Evolutionary conservation across 768 basidiomycete genomes (phyloP).

Genomic region (Saitozyma sp.): DNA sequence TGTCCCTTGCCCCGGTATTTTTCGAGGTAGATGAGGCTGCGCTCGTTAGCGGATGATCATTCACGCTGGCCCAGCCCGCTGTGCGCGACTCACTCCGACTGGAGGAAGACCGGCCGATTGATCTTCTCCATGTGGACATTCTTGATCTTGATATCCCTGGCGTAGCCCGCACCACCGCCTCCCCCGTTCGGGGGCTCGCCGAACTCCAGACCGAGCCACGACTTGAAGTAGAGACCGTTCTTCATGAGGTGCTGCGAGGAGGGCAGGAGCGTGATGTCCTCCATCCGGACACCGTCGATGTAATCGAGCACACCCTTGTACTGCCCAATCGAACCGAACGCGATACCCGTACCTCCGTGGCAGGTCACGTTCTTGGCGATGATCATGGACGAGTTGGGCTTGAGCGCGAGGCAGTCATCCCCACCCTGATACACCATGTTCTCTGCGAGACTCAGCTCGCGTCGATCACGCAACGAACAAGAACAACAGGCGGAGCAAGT

Average conservation of each 20-base stretch:
- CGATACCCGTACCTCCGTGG: slow-evolving; percentile 54
- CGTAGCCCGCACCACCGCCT: slow-evolving; percentile 35
- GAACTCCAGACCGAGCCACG: slow-evolving; percentile 33
- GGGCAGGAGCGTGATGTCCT: slow-evolving; percentile 24
- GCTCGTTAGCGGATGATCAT: not conserved
- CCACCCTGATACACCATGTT: slow-evolving; percentile 55
- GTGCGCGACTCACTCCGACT: slow-evolving; percentile 24
- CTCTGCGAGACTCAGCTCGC: slow-evolving; percentile 4
- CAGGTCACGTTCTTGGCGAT: slow-evolving; percentile 55
- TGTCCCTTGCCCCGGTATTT: slow-evolving; percentile 15
- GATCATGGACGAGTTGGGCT: slow-evolving; percentile 57
- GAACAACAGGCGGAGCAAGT: not conserved
- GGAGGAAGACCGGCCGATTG: slow-evolving; percentile 28
- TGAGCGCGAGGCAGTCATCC: slow-evolving; percentile 55
- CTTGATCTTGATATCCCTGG: slow-evolving; percentile 28
- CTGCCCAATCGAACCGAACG: slow-evolving; percentile 55
- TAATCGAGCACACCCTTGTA: slow-evolving; percentile 44
- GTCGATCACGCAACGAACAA: not conserved
- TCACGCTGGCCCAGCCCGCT: not conserved
- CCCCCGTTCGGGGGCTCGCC: slow-evolving; percentile 37
- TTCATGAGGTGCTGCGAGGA: slow-evolving; percentile 30
- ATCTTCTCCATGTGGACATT: slow-evolving; percentile 36
- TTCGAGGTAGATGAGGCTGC: slow-evolving; percentile 27
- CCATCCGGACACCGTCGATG: slow-evolving; percentile 28
- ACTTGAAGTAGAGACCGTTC: slow-evolving; percentile 41